These are phyloP conservation scores for Nemania sp. DNA, from an alignment of 2,329 filamentous ascomycete species.

Conservation along the genomic window DNA sequence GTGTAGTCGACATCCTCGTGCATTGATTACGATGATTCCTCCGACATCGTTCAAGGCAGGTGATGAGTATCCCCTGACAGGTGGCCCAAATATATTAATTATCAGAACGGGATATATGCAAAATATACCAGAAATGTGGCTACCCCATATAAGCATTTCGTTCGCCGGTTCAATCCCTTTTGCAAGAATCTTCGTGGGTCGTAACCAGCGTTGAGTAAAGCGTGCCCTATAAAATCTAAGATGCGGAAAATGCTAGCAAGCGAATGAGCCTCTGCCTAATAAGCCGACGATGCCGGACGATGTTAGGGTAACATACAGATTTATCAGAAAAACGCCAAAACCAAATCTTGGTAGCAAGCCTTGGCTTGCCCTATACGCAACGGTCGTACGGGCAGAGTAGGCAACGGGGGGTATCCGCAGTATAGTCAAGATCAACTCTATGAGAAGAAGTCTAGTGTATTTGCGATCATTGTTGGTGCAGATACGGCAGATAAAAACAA, in stretches of 20 bases:
- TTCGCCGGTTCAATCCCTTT: conserved; percentile 28
- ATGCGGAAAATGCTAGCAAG: conserved; percentile 34
- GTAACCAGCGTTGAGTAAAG: conserved; percentile 37
- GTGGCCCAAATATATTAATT: background rate
- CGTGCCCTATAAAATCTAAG: conserved; percentile 36
- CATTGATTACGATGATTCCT: too few relatives aligned
- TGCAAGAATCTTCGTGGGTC: conserved; percentile 37
- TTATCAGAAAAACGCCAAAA: conserved; percentile 38
- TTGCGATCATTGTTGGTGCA: conserved; percentile 34
- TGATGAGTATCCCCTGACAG: background rate
- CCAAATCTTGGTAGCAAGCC: conserved; percentile 36
- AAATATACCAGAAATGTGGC: conserved; percentile 40
- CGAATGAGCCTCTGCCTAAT: too few relatives aligned
- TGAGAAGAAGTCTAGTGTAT: conserved; percentile 35
- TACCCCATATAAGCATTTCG: conserved; percentile 34
- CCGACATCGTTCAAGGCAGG: too few relatives aligned
- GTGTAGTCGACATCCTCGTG: too few relatives aligned
- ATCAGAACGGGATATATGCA: conserved; percentile 39
- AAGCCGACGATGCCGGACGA: too few relatives aligned
- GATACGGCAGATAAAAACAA: conserved; percentile 34
- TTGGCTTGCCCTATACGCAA: conserved; percentile 26
- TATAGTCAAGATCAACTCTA: conserved; percentile 35
- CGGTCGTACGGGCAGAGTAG: conserved; percentile 36
- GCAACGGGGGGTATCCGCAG: conserved; percentile 38
- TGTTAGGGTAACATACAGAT: conserved; percentile 33